Base-by-base conservation (phyloP, 179 eudicot species). In the Vitellaria paradoxa region DNA sequence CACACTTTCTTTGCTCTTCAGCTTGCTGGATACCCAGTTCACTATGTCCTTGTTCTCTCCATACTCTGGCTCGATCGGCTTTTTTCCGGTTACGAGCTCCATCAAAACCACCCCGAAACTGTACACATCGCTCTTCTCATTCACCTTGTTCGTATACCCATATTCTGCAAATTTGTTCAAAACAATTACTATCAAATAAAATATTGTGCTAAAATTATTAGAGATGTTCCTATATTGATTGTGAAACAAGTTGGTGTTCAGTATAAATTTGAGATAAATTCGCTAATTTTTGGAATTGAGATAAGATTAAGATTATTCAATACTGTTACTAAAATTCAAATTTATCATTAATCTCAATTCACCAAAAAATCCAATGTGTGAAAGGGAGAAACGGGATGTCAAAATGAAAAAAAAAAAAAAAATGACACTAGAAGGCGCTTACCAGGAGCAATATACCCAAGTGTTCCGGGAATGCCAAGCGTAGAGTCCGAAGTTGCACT, bases 381-480 rank as follows among this genome's bases (percentile, higher is more conserved):
- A n/a, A n/a, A n/a, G n/a, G n/a, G n/a, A n/a, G n/a, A n/a, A n/a
- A n/a, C n/a, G n/a, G n/a, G n/a, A n/a, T n/a, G n/a, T n/a, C 37
- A 30, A 30, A 30, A 30, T 30, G 37, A 30, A 30, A 30, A 30
- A 30, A 30, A 30, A 30, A 30, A 30, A 30, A 30, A 30, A 17
- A 1, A 52, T 18, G 63, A 50, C 14, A 26, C 2, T 10, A 67
- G 37, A 30, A 30, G 37, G 37, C 37, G 2, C 37, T 30, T 84
- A 95, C 99, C 99, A 8, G 99, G 99, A 72, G 99, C 99, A 40
- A 96, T 96, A 62, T 96, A 96, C 14, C 99, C 98, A 17, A 83
- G 91, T 0, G 99, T 96, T 78, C 98, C 99, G 0, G 98, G 93
- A 67, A 96, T 80, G 9, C 91, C 85, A 67, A 87, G 92, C 57